Evolutionary conservation across 306 rosid species (phyloP).

Genomic region (Vigna angularis): DNA sequence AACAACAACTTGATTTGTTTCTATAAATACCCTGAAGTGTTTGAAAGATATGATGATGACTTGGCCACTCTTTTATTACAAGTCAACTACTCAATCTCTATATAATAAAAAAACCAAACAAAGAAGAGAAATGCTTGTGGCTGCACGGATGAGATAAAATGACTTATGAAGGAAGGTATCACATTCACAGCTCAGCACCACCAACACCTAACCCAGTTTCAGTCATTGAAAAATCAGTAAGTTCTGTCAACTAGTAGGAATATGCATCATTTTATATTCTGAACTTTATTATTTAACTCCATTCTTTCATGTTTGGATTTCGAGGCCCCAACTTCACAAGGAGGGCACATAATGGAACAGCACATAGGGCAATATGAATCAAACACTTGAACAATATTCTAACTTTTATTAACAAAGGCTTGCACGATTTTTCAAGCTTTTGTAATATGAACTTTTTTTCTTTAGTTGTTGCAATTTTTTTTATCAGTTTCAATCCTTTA

Average conservation of each 20-base stretch:
- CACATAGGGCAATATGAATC: constrained; percentile 36
- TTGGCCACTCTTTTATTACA: constrained; percentile 29
- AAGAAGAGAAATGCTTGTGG: constrained; percentile 23
- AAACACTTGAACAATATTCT: constrained; percentile 19
- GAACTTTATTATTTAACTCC: not conserved
- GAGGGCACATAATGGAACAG: constrained; percentile 34
- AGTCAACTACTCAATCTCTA: constrained; percentile 42
- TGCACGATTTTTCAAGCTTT: not conserved
- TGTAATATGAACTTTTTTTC: not conserved
- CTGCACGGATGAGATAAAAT: constrained; percentile 38
- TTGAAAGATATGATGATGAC: constrained; percentile 15
- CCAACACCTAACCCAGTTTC: constrained; percentile 39
- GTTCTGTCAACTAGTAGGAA: constrained; percentile 36
- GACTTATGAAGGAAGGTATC: constrained; percentile 37
- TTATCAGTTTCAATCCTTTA: not conserved
- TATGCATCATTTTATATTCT: not conserved
- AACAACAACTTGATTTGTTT: not conserved
- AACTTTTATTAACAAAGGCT: not conserved
- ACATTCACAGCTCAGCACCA: constrained; percentile 54
- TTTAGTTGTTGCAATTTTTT: not conserved
- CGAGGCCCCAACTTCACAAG: constrained; percentile 26
- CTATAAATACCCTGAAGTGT: not conserved
- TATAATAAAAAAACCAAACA: constrained; percentile 26
- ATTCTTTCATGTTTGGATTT: constrained; percentile 28
- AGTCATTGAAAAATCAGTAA: constrained; percentile 15